A percentile compares a stretch with the other conserved stretches of the same genome.
Evolutionary conservation across 345 rosid genomes (phyloP).

Genomic region (Triadica sebifera): DNA sequence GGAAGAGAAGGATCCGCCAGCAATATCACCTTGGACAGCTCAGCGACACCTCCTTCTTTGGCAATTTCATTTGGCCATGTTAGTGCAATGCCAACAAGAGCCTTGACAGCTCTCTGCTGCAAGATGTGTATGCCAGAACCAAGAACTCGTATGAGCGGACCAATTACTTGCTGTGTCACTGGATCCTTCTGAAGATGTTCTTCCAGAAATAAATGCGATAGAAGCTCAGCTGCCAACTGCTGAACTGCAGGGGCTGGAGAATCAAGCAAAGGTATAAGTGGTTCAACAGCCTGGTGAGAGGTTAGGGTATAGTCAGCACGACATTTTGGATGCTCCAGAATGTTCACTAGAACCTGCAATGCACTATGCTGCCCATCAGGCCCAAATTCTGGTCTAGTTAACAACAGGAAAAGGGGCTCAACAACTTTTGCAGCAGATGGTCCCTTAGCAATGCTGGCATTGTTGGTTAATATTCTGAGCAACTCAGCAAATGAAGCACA

Average conservation of each 20-base stretch:
- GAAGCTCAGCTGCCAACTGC: conserved; percentile 97
- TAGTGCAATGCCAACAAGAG: conserved; percentile 85
- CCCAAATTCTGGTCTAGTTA: conserved; percentile 79
- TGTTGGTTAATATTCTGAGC: conserved; percentile 90
- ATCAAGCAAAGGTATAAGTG: conserved; percentile 89
- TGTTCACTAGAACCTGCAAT: conserved; percentile 92
- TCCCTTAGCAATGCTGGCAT: conserved; percentile 92
- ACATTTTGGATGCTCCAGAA: conserved; percentile 93
- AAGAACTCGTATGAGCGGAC: conserved; percentile 80
- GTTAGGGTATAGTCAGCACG: conserved; percentile 76
- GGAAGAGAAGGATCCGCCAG: conserved; percentile 93
- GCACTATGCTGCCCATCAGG: conserved; percentile 95
- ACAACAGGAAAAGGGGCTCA: conserved; percentile 75
- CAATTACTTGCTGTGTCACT: conserved; percentile 73
- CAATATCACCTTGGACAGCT: conserved; percentile 85
- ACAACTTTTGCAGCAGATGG: conserved; percentile 93
- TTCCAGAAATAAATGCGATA: conserved; percentile 79
- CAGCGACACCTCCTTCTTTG: conserved; percentile 91
- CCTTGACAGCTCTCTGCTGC: conserved; percentile 99
- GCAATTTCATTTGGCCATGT: conserved; percentile 95
- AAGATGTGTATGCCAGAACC: conserved; percentile 82
- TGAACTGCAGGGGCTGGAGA: conserved; percentile 92
- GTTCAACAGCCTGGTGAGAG: conserved; percentile 86
- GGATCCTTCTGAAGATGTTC: conserved; percentile 94
- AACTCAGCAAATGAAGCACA: conserved; percentile 91